Evolutionary conservation across 495 filamentous ascomycete genomes (phyloP), one percentile per base, ranked within the genome.

Genomic region (Hypoxylon subgilvum): DNA sequence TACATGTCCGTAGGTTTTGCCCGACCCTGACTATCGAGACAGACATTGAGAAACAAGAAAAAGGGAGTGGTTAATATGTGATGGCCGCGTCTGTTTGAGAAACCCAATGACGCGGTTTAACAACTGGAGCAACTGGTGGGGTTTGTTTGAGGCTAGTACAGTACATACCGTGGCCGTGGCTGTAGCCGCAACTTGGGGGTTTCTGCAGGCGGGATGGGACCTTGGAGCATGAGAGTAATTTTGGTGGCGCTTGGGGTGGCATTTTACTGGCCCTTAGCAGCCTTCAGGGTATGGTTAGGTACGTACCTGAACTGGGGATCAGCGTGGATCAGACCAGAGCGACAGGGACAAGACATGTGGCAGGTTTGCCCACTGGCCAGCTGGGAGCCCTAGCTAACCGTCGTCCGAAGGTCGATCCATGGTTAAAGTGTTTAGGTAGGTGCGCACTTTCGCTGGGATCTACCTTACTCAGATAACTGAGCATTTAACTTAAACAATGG

Each of bases 91-190:
- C 59, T 63, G 59, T 52, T 10, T 55, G 58, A 41, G 38, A 14
- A 52, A 52, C 32, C 36, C 47, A 55, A 57, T 25, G 38, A 47
- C 47, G 47, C 46, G 59, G 47, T 52, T 41, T 55, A 45, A 52
- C 28, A 57, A 63, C 34, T 63, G 59, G 59, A 45, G 49, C 28
- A 57, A 63, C 34, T 63, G 59, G 59, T 49, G 59, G 59, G 59
- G 59, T 27, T 43, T 57, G 52, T 57, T 63, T 57, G 52, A 63
- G 59, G 52, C 52, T 57, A 63, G n/a, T n/a, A n/a, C n/a, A n/a
- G n/a, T n/a, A n/a, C n/a, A n/a, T n/a, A n/a, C n/a, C 52, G 30
- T 35, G 14, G 40, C 21, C 21, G 23, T 27, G 40, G 56, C 48
- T 52, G 50, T 44, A 52, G 52, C 59, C 52, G 52, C 52, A 56